Conservation (phyloP, 108 stramenopile genomes). For the Nitzschia sp. region DNA sequence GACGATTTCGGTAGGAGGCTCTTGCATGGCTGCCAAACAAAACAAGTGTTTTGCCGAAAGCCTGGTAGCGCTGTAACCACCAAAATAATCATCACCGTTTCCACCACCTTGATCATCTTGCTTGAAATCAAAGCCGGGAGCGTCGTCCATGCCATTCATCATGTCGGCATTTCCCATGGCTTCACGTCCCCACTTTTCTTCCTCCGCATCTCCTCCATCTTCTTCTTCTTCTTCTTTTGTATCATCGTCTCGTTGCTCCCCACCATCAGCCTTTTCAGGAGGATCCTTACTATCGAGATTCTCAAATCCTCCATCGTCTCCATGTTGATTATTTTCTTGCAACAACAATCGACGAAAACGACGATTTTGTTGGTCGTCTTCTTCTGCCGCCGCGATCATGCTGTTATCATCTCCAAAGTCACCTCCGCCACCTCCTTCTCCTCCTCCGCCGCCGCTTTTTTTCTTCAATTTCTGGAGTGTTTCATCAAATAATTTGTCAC, state of each 20-base stretch:
- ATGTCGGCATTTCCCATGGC: conserved; percentile 10
- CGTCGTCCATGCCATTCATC: conserved; percentile 20
- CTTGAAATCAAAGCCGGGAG: not conserved
- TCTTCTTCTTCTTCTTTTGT: conserved; percentile 10
- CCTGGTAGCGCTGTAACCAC: conserved; percentile 5
- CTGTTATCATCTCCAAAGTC: not conserved
- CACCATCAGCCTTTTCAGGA: conserved; percentile 14
- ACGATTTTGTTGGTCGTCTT: not conserved
- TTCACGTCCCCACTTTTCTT: conserved; percentile 31
- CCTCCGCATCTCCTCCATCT: conserved; percentile 33
- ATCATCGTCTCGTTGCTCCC: not conserved
- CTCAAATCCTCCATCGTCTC: conserved; percentile 29
- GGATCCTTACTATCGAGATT: too few relatives aligned
- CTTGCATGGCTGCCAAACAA: conserved; percentile 65
- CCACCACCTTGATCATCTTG: conserved; percentile 19
- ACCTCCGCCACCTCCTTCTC: too few relatives aligned
- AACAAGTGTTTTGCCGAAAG: conserved; percentile 64
- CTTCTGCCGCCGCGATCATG: not conserved
- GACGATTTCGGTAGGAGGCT: conserved; percentile 31
- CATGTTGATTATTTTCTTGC: conserved; percentile 24
- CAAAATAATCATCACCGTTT: conserved; percentile 21
- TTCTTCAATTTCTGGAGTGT: conserved; percentile 30
- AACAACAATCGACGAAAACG: too few relatives aligned
- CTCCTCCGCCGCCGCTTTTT: not conserved
- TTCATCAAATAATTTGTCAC: conserved; percentile 55